Percentiles rank a stretch among this genome's conserved stretches.
Conservation (phyloP, 108 stramenopile species). For the Discostella pseudostelligera region DNA sequence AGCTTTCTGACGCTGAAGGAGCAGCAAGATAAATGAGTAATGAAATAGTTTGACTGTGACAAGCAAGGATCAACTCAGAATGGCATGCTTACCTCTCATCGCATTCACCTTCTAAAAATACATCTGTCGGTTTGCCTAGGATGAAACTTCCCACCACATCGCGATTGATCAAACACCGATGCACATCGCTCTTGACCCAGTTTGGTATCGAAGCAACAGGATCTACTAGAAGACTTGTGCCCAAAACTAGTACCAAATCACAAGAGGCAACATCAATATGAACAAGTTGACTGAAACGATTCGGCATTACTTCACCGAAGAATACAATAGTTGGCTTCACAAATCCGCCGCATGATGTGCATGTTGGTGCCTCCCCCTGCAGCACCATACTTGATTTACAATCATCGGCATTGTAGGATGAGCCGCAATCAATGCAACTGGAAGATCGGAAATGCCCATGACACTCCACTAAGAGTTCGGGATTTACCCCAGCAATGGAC, state of each 20-base stretch:
- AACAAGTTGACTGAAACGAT: slow-evolving; percentile 56
- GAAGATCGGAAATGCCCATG: slow-evolving; percentile 87
- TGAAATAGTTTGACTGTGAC: no score
- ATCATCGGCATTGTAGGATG: slow-evolving; percentile 34
- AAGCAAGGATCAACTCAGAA: no score
- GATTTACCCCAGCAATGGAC: slow-evolving; percentile 69
- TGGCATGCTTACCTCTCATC: slow-evolving; percentile 37
- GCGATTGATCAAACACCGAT: slow-evolving; percentile 33
- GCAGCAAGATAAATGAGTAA: not conserved
- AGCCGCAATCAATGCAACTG: slow-evolving; percentile 61
- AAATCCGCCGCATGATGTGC: slow-evolving; percentile 68
- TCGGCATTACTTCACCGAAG: slow-evolving; percentile 89
- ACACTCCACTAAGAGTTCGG: slow-evolving; percentile 79
- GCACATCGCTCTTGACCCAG: slow-evolving; percentile 16
- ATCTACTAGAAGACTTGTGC: slow-evolving; percentile 80
- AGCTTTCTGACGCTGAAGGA: slow-evolving; percentile 27
- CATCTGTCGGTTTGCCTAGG: slow-evolving; percentile 16
- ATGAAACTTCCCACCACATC: slow-evolving; percentile 35
- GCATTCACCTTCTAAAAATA: slow-evolving; percentile 39
- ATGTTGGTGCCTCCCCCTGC: slow-evolving; percentile 53
- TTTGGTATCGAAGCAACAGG: slow-evolving; percentile 66
- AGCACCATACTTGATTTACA: slow-evolving; percentile 60
- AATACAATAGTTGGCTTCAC: slow-evolving; percentile 96
- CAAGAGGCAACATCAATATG: slow-evolving; percentile 56
- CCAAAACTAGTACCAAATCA: slow-evolving; percentile 82